Base-by-base conservation (phyloP, 306 rosid species). In the Cucurbita moschata region DNA sequence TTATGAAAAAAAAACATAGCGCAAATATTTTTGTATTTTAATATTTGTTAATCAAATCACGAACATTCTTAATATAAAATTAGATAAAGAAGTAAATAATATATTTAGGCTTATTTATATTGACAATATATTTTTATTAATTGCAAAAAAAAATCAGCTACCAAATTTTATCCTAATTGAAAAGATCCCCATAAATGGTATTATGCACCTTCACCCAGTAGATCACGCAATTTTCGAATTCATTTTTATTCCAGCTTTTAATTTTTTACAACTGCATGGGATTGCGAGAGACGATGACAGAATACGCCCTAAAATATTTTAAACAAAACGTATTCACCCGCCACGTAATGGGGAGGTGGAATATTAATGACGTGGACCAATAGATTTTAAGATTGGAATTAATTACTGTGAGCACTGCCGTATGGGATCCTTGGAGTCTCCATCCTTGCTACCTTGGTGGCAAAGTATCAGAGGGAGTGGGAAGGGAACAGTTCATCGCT, bases 401-500 rank as follows among this genome's bases (percentile, higher is more conserved):
- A 8, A 0, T 30, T 70, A 49, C 23, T 38, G 3, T 70, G 59
- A 4, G 38, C 26, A 8, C 11, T 30, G 13, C 19, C 49, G 12
- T 51, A 18, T 2, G 4, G 0, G 64, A 72, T 72, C 19, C 4
- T 0, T 11, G 5, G 12, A 9, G 30, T 55, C 52, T 72, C 75
- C 37, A 7, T 16, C 4, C 16, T 72, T 19, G 76, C 19, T 53
- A 35, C 35, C 76, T 72, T 72, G 76, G 64, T 43, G 76, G 40
- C 63, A 72, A 72, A 72, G 76, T 39, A 54, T 72, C 62, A 71
- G 63, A 37, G 18, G n/a, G 38, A 71, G 43, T 13, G 16, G 18
- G 14, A 30, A 2, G 50, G 11, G 9, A 71, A 71, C 47, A 14
- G 40, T 47, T 65, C 38, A 10, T 66, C 5, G 53, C 66, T 35